phyloP scores from a whole-genome alignment of 1,284 basidiomycete genomes.

The Rhodotorula glutinis region DNA sequence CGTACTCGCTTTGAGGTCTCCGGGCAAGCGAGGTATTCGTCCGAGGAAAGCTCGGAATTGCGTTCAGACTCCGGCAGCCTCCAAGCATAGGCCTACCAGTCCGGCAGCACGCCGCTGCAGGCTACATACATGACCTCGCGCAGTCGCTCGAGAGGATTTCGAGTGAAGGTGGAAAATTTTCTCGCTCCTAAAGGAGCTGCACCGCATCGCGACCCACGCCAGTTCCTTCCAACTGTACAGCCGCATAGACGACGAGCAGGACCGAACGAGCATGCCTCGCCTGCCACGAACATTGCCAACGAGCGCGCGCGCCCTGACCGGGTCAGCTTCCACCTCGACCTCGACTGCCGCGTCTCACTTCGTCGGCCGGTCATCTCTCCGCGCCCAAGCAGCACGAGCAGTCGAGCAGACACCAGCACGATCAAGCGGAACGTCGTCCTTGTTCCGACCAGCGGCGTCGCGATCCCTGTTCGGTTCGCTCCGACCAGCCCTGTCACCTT shows the following conservation, averaged over 20 bases:
- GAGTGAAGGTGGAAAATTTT: no score
- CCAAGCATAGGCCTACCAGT: no score
- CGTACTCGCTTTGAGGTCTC: no score
- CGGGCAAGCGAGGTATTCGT: no score
- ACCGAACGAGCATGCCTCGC: slow-evolving; percentile 10
- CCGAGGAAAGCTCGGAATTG: no score
- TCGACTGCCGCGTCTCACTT: neutral
- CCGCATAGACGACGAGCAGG: no score
- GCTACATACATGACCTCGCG: no score
- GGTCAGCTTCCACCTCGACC: neutral
- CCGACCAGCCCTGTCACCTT: slow-evolving; percentile 14
- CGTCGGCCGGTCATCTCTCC: neutral
- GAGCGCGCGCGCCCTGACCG: neutral
- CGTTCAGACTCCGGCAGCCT: no score
- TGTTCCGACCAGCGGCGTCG: slow-evolving; percentile 12
- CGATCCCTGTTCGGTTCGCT: slow-evolving; percentile 1
- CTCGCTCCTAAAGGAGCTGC: neutral
- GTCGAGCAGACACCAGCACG: neutral
- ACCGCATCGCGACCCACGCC: neutral
- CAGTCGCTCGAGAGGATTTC: no score
- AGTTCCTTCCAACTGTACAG: neutral
- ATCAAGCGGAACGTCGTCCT: neutral
- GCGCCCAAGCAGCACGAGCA: neutral
- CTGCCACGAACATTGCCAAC: slow-evolving; percentile 8
- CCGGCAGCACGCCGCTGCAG: no score